A percentile compares a stretch with the other conserved stretches of the same genome.
These are phyloP conservation scores for Phytophthora syringae DNA, from an alignment of 352 stramenopile genomes.

Conservation along the genomic window DNA sequence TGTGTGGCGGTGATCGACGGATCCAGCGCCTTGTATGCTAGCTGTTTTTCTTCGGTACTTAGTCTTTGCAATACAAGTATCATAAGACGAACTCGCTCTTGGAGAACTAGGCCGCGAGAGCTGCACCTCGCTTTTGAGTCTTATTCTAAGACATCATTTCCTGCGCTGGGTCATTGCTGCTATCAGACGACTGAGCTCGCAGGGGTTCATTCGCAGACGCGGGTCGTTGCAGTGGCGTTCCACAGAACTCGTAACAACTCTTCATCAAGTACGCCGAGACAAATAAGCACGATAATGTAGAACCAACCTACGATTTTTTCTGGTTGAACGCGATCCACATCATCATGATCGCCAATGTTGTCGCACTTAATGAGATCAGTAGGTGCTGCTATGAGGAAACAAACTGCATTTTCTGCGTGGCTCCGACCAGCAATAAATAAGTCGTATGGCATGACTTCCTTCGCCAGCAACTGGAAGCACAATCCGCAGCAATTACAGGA, in stretches of 20 bases:
- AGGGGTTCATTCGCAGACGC: conserved; percentile 23
- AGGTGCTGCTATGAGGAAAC: no score
- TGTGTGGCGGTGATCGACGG: conserved; percentile 19
- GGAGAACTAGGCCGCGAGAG: conserved; percentile 54
- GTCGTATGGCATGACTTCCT: no score
- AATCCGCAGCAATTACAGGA: no score
- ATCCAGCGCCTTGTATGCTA: conserved; percentile 46
- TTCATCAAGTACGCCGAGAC: conserved; percentile 48
- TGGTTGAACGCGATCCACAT: no score
- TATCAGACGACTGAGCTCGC: not conserved
- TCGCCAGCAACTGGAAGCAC: no score
- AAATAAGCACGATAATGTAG: no score
- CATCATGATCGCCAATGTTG: no score
- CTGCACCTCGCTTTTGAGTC: conserved; percentile 45
- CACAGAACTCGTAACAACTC: conserved; percentile 67
- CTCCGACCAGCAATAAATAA: no score
- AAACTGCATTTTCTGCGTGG: no score
- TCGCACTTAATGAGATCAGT: no score
- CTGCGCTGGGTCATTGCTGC: not conserved
- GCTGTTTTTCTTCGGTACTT: conserved; percentile 54
- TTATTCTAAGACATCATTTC: conserved; percentile 31
- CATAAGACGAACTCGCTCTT: conserved; percentile 68
- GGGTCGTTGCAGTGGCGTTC: conserved; percentile 59
- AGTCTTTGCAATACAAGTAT: conserved; percentile 56
- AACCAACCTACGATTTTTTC: no score